Evolutionary conservation across 306 rosid species (phyloP).

Genomic region (Cyamopsis tetragonoloba): DNA sequence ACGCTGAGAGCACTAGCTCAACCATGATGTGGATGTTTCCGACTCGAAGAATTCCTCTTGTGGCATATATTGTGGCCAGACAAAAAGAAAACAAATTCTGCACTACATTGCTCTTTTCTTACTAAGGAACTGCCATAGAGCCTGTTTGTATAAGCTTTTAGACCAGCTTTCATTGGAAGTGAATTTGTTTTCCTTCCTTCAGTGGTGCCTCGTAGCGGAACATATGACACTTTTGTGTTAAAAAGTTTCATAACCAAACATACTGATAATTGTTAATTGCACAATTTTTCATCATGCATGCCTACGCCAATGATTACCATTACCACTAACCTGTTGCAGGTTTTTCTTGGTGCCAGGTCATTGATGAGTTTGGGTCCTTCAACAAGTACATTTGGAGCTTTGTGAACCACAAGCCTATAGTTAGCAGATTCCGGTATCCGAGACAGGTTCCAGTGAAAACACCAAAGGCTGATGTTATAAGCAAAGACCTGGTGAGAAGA

Average conservation of each 20-base stretch:
- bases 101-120: conserved; percentile 8
- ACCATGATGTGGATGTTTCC: no score
- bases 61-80: no score
- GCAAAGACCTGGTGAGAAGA: conserved; percentile 76
- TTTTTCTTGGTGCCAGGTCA: conserved; percentile 65
- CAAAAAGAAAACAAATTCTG: no score
- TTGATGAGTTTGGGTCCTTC: conserved; percentile 69
- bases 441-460: conserved; percentile 80
- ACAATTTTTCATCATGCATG: conserved; percentile 6
- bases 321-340: conserved; percentile 60
- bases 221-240: no score
- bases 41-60: no score
- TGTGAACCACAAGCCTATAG: conserved; percentile 73
- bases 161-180: no score
- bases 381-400: conserved; percentile 79
- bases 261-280: conserved; percentile 26
- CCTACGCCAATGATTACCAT: conserved; percentile 24
- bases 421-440: conserved; percentile 64
- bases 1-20: no score
- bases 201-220: no score
- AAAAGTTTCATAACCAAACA: no score
- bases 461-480: conserved; percentile 76
- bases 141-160: no score
- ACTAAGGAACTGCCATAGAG: conserved; percentile 31
- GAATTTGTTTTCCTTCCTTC: no score